phyloP scores from a whole-genome alignment of 352 stramenopile species.

The Blastocystis sp. region DNA sequence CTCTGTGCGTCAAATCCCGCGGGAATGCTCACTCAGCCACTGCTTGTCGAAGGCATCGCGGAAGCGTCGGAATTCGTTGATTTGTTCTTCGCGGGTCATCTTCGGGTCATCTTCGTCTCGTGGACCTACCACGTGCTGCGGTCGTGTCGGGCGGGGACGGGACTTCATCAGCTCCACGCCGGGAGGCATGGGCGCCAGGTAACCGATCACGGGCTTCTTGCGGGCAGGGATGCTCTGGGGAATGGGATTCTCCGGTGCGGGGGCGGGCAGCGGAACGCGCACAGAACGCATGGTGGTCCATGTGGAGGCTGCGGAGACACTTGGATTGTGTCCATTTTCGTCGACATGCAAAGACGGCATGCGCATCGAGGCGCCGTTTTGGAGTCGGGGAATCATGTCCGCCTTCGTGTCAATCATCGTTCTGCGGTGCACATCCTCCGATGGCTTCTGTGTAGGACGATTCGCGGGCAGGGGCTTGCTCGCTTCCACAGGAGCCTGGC shows the following conservation, averaged over 20 bases:
- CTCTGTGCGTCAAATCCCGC: background rate
- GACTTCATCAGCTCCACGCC: background rate
- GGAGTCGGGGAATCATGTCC: background rate
- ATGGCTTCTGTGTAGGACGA: background rate
- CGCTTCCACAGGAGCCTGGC: background rate
- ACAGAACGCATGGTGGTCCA: too few relatives aligned
- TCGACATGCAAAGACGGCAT: too few relatives aligned
- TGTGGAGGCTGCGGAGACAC: too few relatives aligned
- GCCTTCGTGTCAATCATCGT: background rate
- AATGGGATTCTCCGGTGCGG: background rate
- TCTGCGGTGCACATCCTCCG: background rate
- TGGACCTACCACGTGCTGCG: background rate
- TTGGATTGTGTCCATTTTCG: too few relatives aligned
- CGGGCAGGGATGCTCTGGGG: background rate
- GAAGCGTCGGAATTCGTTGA: background rate
- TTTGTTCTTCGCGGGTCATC: conserved; percentile 9
- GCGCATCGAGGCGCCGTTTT: too few relatives aligned
- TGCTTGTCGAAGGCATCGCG: background rate
- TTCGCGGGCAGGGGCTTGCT: background rate
- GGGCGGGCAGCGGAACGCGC: too few relatives aligned
- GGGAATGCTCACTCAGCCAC: background rate
- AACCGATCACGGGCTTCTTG: conserved; percentile 6
- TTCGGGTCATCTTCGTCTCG: background rate
- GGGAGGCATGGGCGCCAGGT: conserved; percentile 5
- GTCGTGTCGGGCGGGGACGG: background rate